A percentile compares a stretch with the other conserved stretches of the same genome.
Conservation (phyloP, 2,329 filamentous ascomycete species). For the Hymenoscyphus albidus region DNA sequence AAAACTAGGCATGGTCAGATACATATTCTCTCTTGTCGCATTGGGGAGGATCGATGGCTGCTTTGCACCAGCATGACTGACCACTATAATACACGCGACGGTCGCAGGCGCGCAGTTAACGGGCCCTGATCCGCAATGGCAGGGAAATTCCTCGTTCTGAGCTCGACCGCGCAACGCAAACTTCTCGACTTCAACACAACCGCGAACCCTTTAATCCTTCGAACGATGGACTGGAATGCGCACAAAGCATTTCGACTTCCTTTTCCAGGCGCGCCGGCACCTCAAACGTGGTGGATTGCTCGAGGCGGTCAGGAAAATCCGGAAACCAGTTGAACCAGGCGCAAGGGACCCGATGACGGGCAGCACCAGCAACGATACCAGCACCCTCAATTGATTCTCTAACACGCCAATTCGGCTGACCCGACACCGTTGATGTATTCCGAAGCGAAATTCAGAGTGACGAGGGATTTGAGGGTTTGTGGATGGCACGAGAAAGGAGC, state of each 20-base stretch:
- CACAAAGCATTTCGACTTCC: slow-evolving; percentile 35
- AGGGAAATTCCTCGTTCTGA: slow-evolving; percentile 14
- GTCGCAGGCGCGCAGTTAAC: slow-evolving; percentile 23
- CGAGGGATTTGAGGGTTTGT: slow-evolving; percentile 16
- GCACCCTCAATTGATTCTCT: slow-evolving; percentile 19
- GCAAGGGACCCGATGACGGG: slow-evolving; percentile 12
- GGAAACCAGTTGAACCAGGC: slow-evolving; percentile 9
- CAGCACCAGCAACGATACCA: slow-evolving; percentile 12
- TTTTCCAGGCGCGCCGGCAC: slow-evolving; percentile 25
- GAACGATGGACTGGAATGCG: slow-evolving; percentile 28
- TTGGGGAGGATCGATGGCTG: slow-evolving; percentile 10
- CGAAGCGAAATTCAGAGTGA: slow-evolving; percentile 9
- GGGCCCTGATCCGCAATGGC: slow-evolving; percentile 26
- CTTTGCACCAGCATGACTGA: slow-evolving; percentile 29
- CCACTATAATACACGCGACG: slow-evolving; percentile 34
- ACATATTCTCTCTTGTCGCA: slow-evolving; percentile 7
- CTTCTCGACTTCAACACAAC: slow-evolving; percentile 16
- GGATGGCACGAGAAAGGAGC: slow-evolving; percentile 23
- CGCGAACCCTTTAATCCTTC: slow-evolving; percentile 32
- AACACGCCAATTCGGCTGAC: slow-evolving; percentile 14
- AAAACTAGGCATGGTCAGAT: slow-evolving; percentile 28
- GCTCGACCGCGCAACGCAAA: slow-evolving; percentile 27
- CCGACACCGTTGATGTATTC: slow-evolving; percentile 10
- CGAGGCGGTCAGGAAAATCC: slow-evolving; percentile 23
- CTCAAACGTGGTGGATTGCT: slow-evolving; percentile 23